These are phyloP conservation scores for Penicillium brasilianum DNA, from an alignment of 2,329 filamentous ascomycete genomes.

Conservation along the genomic window DNA sequence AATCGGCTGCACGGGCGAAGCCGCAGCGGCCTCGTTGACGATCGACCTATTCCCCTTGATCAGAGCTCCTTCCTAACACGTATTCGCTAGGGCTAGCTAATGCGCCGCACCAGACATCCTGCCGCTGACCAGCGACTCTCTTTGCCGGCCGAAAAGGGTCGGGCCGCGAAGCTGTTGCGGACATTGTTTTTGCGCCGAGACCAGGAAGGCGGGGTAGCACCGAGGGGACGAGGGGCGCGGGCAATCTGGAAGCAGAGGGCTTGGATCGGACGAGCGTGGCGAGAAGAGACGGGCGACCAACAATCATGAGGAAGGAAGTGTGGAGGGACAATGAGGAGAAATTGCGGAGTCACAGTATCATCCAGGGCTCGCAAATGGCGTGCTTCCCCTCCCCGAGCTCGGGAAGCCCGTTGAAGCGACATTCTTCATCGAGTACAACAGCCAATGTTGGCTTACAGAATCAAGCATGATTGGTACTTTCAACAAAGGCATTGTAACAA, in stretches of 20 bases:
- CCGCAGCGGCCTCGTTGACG: conserved; percentile 69
- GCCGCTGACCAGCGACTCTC: conserved; percentile 56
- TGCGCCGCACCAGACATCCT: conserved; percentile 55
- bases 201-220: conserved; percentile 27
- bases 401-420: background rate
- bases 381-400: conserved; percentile 25
- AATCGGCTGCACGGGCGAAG: conserved; percentile 67
- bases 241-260: background rate
- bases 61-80: conserved; percentile 14
- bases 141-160: conserved; percentile 54
- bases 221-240: conserved; percentile 13
- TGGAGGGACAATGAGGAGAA: background rate
- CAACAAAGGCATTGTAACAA: background rate
- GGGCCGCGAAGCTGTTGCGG: conserved; percentile 42
- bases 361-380: conserved; percentile 22
- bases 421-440: background rate
- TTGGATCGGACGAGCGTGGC: conserved; percentile 11
- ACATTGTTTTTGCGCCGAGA: conserved; percentile 44
- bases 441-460: background rate
- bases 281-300: conserved; percentile 15
- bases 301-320: conserved; percentile 16
- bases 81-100: background rate
- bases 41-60: conserved; percentile 58
- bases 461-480: background rate
- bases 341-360: conserved; percentile 16